Evolutionary conservation across 768 basidiomycete species (phyloP), one percentile per base, ranked within the genome.

Genomic region (Macrolepiota fuliginosa): DNA sequence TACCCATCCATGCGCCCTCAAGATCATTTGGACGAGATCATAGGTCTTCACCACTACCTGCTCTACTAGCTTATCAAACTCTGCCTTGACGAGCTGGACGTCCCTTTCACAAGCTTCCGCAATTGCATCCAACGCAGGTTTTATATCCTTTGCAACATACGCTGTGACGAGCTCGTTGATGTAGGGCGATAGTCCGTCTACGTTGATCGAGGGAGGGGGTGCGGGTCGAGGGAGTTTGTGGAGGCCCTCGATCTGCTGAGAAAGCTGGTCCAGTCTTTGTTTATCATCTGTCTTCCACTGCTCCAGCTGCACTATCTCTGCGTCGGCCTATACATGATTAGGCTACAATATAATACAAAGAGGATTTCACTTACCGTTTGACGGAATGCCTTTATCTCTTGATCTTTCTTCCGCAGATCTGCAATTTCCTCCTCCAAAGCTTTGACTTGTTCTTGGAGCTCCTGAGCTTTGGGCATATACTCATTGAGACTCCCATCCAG

Each of bases 321-420:
- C 13, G 63, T 52, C n/a, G 32, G 56, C 61, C 39, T 62, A n/a
- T 7, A 49, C 1, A 0, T 59, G 2, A 46, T 27, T 4, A 56
- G 11, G 17, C 13, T 46, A 29, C 25, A 57, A 27, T 29, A 29
- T 10, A 40, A 27, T 46, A 2, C 24, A 15, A 57, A 36, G 36
- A 50, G 32, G 40, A 19, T 9, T n/a, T 11, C 35, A n/a, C 63
- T 24, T 49, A 71, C 73, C 63, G 68, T 45, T 10, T 62, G 61
- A 51, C 63, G 67, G 22, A 70, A 45, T 15, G 72, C 73, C 11
- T 82, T 76, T 42, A 74, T 78, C n/a, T 76, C 76, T 17, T 76
- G 74, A 24, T 74, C 75, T 42, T 77, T 77, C 6, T 74, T 75
- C 22, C 72, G 72, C 32, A 77, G 67, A 11, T 73, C 73, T 25